Conservation (phyloP, 2,329 filamentous ascomycete genomes). For the Botrytis aclada region DNA sequence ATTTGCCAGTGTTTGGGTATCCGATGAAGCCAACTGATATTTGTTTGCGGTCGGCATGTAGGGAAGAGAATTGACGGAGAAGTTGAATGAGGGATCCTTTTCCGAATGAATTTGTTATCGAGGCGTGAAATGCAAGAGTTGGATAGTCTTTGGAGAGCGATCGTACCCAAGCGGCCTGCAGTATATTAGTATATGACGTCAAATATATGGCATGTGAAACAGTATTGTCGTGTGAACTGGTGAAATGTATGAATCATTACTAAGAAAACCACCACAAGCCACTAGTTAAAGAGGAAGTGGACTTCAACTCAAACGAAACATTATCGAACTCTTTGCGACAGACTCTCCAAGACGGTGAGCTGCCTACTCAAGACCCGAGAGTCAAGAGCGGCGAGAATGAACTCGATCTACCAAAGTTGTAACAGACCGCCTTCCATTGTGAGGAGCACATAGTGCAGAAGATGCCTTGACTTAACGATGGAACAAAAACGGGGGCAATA, state of each 20-base stretch:
- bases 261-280: conserved; percentile 86
- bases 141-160: conserved; percentile 85
- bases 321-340: conserved; percentile 63
- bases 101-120: conserved; percentile 92
- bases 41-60: conserved; percentile 90
- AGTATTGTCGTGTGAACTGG: conserved; percentile 44
- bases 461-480: conserved; percentile 85
- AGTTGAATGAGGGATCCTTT: conserved; percentile 93
- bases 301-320: conserved; percentile 99
- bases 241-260: conserved; percentile 89
- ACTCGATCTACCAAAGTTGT: conserved; percentile 97
- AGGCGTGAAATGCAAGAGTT: conserved; percentile 91
- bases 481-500: conserved; percentile 28
- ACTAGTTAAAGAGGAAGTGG: conserved; percentile 62
- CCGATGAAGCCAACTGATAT: conserved; percentile 76
- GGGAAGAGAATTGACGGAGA: conserved; percentile 84
- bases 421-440: conserved; percentile 88
- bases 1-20: conserved; percentile 94
- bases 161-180: conserved; percentile 88
- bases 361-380: conserved; percentile 66
- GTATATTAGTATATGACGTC: conserved; percentile 36
- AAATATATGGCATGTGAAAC: conserved; percentile 6
- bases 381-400: conserved; percentile 60
- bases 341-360: conserved; percentile 82
- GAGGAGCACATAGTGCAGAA: conserved; percentile 58